phyloP scores from a whole-genome alignment of 2,329 filamentous ascomycete genomes.

The Exophiala calicioides region DNA sequence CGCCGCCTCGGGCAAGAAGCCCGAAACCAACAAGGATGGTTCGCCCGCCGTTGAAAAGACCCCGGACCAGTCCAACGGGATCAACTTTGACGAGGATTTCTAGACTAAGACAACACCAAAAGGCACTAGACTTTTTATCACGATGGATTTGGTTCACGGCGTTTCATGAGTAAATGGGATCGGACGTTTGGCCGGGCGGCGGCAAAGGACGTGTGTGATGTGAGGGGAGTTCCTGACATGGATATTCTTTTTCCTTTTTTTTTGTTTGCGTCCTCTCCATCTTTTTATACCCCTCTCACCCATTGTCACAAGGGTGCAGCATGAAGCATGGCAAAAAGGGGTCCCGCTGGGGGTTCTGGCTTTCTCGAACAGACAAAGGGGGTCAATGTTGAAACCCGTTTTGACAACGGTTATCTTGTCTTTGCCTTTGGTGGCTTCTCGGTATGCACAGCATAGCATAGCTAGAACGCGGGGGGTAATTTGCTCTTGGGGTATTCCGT shows the following conservation, averaged over 20 bases:
- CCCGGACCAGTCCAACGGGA: conserved; percentile 62
- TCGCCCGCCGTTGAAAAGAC: conserved; percentile 50
- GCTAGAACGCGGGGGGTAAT: conserved; percentile 3
- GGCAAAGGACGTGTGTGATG: too few relatives aligned
- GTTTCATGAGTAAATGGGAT: conserved; percentile 8
- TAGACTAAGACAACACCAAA: conserved; percentile 58
- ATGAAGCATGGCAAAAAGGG: too few relatives aligned
- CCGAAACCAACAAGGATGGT: conserved; percentile 59
- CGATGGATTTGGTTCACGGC: conserved; percentile 17
- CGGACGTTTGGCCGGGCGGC: conserved; percentile 4
- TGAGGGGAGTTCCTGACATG: too few relatives aligned
- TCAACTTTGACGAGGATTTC: conserved; percentile 96
- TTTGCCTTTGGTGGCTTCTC: too few relatives aligned
- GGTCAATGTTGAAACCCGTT: neutral
- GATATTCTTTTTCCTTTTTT: too few relatives aligned
- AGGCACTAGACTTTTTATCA: too few relatives aligned
- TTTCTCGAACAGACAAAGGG: conserved; percentile 3
- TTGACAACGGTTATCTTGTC: conserved; percentile 10
- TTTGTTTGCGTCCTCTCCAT: too few relatives aligned
- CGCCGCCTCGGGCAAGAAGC: conserved; percentile 85
- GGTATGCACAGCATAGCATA: conserved; percentile 6
- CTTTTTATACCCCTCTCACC: conserved; percentile 20
- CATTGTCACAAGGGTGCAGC: conserved; percentile 13
- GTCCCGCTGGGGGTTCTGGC: too few relatives aligned
- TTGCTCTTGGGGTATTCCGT: conserved; percentile 5